Evolutionary conservation across 1,284 basidiomycete species (phyloP), one percentile per base, ranked within the genome.

Genomic region (Sporisorium iseilematis-ciliati): DNA sequence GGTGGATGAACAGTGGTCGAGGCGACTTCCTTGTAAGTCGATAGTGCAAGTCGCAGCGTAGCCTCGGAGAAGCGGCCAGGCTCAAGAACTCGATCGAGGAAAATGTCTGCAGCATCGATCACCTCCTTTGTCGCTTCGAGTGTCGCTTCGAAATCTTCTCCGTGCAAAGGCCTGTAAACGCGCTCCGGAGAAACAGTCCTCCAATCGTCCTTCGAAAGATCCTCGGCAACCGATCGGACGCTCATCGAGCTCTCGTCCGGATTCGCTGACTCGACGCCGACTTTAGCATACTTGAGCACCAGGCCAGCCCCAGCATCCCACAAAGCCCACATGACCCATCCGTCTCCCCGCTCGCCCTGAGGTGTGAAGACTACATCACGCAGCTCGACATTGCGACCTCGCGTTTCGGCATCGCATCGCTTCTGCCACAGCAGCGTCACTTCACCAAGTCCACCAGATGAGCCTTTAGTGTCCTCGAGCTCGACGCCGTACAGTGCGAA

Each of bases 401-500:
- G 68, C 4, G 75, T 75, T 14, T 77, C 71, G 7, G 65, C 52
- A 50, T 82, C 80, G 56, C 80, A 83, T 18, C 65, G 56, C 43
- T 78, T 77, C 59, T 79, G 67, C 79, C 80, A 82, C 35, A 82
- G 59, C 14, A 83, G 75, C 14, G 65, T 70, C 20, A 83, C 57
- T 20, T 82, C 78, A 41, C 81, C 79, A 4, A 82, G 62, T 33
- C 75, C 79, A 12, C 76, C 79, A 5, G 78, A 77, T 38, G 78
- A 74, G 53, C 68, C 64, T 33, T 67, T 68, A 48, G 62, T 57
- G 45, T 81, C 77, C 48, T 79, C 78, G 14, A 84, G 76, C 65
- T 81, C 74, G 38, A 84, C 67, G 20, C 79, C 77, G 51, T 84
- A 82, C 12, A 81, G 57, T 11, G 74, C 78, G 43, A 84, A 75